These are phyloP conservation scores for Orbilia oligospora DNA, from an alignment of 2,329 filamentous ascomycete species.

Conservation along the genomic window DNA sequence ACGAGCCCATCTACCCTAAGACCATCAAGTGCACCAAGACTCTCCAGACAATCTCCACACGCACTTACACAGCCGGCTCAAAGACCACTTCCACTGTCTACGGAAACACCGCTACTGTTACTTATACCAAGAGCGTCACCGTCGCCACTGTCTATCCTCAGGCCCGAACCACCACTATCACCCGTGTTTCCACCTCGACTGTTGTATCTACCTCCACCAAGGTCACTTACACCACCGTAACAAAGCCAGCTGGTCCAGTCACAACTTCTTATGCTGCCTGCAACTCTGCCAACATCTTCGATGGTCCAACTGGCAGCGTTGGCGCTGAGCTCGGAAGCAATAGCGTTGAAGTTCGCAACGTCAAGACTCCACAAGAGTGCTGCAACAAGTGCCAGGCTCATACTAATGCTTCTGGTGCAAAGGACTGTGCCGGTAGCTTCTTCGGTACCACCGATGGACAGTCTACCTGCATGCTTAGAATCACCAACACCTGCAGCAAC, in stretches of 20 bases:
- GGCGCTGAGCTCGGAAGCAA: slow-evolving; percentile 2
- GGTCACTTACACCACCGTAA: slow-evolving; percentile 19
- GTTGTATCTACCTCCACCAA: slow-evolving; percentile 32
- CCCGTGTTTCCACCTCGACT: slow-evolving; percentile 11
- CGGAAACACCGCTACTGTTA: slow-evolving; percentile 38
- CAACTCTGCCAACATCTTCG: slow-evolving; percentile 33
- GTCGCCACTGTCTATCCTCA: slow-evolving; percentile 26
- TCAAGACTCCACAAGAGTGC: slow-evolving; percentile 38
- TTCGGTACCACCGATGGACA: slow-evolving; percentile 18
- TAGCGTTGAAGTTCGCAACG: slow-evolving; percentile 5
- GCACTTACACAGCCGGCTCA: slow-evolving; percentile 29
- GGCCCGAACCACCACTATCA: slow-evolving; percentile 15
- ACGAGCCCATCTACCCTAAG: slow-evolving; percentile 11
- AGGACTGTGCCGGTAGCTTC: slow-evolving; percentile 47
- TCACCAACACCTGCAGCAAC: slow-evolving; percentile 31
- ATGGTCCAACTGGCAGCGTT: slow-evolving; percentile 48
- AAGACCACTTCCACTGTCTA: slow-evolving; percentile 30
- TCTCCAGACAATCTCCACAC: slow-evolving; percentile 38
- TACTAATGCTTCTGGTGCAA: slow-evolving; percentile 18
- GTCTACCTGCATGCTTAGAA: slow-evolving; percentile 18
- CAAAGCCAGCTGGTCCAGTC: slow-evolving; percentile 28
- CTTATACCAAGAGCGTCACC: slow-evolving; percentile 28
- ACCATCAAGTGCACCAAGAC: slow-evolving; percentile 54
- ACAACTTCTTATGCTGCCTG: slow-evolving; percentile 34
- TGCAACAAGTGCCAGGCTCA: slow-evolving; percentile 47